phyloP scores from a whole-genome alignment of 768 basidiomycete species.

The Naematelia aurantialba region DNA sequence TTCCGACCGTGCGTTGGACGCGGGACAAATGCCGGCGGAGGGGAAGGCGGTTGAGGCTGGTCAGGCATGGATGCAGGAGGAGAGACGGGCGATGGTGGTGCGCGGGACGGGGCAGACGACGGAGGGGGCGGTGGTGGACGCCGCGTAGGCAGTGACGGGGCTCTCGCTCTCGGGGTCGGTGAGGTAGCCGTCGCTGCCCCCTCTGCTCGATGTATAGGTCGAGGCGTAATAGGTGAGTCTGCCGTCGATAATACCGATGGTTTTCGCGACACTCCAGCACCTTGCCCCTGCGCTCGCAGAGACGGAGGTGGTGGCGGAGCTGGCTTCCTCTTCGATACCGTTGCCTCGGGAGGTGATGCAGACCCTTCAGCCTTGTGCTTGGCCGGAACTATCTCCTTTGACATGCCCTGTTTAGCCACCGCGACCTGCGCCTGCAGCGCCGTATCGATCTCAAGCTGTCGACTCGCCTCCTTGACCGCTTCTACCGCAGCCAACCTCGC shows the following conservation, averaged over 20 bases:
- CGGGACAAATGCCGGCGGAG: conserved; percentile 11
- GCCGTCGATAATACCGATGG: conserved; percentile 28
- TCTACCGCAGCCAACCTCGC: conserved; percentile 12
- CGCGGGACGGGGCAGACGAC: conserved; percentile 1
- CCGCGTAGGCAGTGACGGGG: conserved; percentile 23
- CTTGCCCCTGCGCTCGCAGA: not conserved
- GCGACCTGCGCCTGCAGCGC: conserved; percentile 1
- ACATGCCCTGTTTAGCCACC: not conserved
- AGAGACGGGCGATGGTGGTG: not conserved
- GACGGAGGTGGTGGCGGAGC: conserved; percentile 21
- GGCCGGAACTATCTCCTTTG: too few species aligned
- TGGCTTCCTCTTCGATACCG: conserved; percentile 6
- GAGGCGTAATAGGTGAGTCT: conserved; percentile 26
- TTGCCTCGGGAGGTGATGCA: not conserved
- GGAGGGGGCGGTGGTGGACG: conserved; percentile 29
- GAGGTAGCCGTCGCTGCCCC: not conserved
- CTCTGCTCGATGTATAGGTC: conserved; percentile 8
- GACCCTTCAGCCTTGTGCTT: not conserved
- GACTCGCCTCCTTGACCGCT: conserved; percentile 4
- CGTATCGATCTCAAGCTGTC: conserved; percentile 4
- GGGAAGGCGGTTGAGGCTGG: conserved; percentile 21
- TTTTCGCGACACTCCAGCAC: conserved; percentile 10
- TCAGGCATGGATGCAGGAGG: conserved; percentile 3
- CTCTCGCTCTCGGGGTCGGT: conserved; percentile 7
- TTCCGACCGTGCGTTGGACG: conserved; percentile 9